phyloP scores from a whole-genome alignment of 1,284 basidiomycete species.

The Vanrija humicola region DNA sequence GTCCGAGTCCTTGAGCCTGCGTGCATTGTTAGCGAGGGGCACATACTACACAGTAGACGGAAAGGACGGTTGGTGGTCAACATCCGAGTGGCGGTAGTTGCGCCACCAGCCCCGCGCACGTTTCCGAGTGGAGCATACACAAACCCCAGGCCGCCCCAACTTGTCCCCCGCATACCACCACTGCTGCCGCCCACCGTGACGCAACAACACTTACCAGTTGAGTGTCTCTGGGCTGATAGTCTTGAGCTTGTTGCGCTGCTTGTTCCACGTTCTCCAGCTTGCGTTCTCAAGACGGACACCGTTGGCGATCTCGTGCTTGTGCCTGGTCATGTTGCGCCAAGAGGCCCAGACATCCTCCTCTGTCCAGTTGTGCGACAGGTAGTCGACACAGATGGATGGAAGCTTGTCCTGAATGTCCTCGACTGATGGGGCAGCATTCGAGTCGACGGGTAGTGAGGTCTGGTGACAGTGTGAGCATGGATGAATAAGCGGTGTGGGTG shows the following conservation, averaged over 20 bases:
- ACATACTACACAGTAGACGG: background rate
- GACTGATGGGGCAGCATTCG: constrained; percentile 51
- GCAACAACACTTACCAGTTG: constrained; percentile 74
- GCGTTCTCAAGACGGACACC: constrained; percentile 95
- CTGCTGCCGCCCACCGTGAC: no score
- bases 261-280: constrained; percentile 98
- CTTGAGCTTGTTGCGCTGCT: constrained; percentile 93
- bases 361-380: constrained; percentile 86
- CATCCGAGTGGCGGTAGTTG: constrained; percentile 4
- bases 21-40: constrained; percentile 7
- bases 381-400: constrained; percentile 61
- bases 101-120: constrained; percentile 8
- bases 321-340: constrained; percentile 97
- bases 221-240: constrained; percentile 95
- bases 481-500: background rate
- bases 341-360: constrained; percentile 98
- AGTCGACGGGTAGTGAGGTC: constrained; percentile 47
- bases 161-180: no score
- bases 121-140: constrained; percentile 2
- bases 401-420: constrained; percentile 54
- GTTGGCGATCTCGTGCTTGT: constrained; percentile 97
- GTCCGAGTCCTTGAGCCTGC: constrained; percentile 97
- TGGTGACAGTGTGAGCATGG: constrained; percentile 13
- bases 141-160: background rate
- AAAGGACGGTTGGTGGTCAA: background rate